A percentile compares a stretch with the other conserved stretches of the same genome.
Evolutionary conservation across 176 grass and related monocot species (phyloP).

Genomic region (Oropetium thomaeum): DNA sequence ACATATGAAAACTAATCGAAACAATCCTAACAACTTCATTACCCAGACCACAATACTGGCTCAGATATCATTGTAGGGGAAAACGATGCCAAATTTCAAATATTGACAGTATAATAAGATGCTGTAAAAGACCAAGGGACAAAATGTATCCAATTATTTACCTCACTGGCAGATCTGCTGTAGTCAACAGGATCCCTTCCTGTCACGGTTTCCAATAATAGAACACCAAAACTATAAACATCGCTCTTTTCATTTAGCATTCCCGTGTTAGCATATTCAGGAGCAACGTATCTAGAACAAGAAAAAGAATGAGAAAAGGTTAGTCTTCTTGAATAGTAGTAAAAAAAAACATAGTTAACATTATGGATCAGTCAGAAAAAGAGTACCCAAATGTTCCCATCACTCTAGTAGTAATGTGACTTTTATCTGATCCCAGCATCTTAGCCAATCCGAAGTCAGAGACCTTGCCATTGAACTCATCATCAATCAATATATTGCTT

Average conservation of each 20-base stretch:
- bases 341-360: background rate
- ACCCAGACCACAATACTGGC: background rate
- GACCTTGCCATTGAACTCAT: slow-evolving; percentile 92
- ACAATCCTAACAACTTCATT: background rate
- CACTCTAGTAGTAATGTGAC: slow-evolving; percentile 92
- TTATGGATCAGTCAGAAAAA: background rate
- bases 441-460: slow-evolving; percentile 98
- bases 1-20: background rate
- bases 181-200: slow-evolving; percentile 96
- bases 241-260: slow-evolving; percentile 99
- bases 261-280: slow-evolving; percentile 96
- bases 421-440: slow-evolving; percentile 92
- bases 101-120: background rate
- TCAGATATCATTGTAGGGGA: background rate
- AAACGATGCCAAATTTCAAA: background rate
- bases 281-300: slow-evolving; percentile 85
- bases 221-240: slow-evolving; percentile 94
- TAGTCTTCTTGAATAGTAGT: background rate
- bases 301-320: slow-evolving; percentile 16
- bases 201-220: slow-evolving; percentile 88
- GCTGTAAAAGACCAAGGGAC: background rate
- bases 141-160: slow-evolving; percentile 20
- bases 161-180: slow-evolving; percentile 73
- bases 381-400: slow-evolving; percentile 97
- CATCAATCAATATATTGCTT: slow-evolving; percentile 97